phyloP scores from a whole-genome alignment of 257 asterid genomes.

The Fraxinus excelsior region DNA sequence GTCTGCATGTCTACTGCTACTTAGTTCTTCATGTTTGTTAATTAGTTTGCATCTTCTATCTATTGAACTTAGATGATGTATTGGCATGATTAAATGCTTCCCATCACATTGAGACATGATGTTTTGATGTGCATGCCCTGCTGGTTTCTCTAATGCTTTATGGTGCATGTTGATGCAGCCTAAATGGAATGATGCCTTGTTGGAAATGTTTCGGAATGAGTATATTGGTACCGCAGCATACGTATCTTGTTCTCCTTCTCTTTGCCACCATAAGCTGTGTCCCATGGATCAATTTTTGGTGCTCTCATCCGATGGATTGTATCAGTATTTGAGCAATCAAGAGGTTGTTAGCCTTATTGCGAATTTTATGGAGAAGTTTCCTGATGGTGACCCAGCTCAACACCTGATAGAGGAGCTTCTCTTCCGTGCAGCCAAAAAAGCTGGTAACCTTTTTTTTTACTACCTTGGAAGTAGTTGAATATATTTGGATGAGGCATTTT shows the following conservation, averaged over 20 bases:
- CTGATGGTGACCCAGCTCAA: slow-evolving; percentile 99
- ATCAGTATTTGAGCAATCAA: slow-evolving; percentile 91
- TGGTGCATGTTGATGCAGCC: slow-evolving; percentile 63
- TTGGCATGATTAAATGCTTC: not conserved
- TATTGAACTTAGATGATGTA: slow-evolving; percentile 1
- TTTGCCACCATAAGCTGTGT: slow-evolving; percentile 83
- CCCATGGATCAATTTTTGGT: slow-evolving; percentile 92
- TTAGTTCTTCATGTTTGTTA: slow-evolving; percentile 8
- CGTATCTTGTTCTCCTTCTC: slow-evolving; percentile 84
- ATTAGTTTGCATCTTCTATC: slow-evolving; percentile 11
- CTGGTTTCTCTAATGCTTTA: slow-evolving; percentile 29
- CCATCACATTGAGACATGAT: slow-evolving; percentile 11
- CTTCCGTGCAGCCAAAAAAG: slow-evolving; percentile 94
- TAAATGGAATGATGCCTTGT: slow-evolving; percentile 73
- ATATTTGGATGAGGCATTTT: not conserved
- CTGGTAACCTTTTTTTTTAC: slow-evolving; percentile 54
- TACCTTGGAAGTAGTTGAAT: not conserved
- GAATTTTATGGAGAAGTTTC: slow-evolving; percentile 89
- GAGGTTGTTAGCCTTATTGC: slow-evolving; percentile 88
- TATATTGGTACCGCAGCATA: slow-evolving; percentile 93
- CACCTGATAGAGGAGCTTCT: slow-evolving; percentile 93
- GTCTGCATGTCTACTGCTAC: slow-evolving; percentile 7
- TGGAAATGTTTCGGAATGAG: slow-evolving; percentile 92
- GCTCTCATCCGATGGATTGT: slow-evolving; percentile 95
- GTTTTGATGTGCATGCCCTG: slow-evolving; percentile 24